Conservation (phyloP, 2,329 filamentous ascomycete genomes). For the Pyrenochaeta sp. region DNA sequence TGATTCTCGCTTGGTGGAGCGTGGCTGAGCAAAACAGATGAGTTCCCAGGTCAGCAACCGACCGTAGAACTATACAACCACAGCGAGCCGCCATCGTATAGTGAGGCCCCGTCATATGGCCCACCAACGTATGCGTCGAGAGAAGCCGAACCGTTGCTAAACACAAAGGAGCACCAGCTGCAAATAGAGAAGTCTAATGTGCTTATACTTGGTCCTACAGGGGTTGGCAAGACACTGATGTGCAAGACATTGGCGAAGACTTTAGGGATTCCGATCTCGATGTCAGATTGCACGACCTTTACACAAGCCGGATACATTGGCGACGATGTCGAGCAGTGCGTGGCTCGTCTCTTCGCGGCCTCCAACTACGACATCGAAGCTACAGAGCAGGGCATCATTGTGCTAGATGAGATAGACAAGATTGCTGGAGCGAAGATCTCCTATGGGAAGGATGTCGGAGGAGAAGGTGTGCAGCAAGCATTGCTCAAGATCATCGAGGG, state of each 20-base stretch:
- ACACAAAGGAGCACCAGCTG: constrained; percentile 62
- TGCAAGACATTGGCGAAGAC: constrained; percentile 89
- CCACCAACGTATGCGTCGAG: constrained; percentile 30
- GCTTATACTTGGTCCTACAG: constrained; percentile 87
- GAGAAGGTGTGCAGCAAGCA: constrained; percentile 96
- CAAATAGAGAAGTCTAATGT: constrained; percentile 97
- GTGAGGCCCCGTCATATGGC: constrained; percentile 27
- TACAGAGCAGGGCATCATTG: constrained; percentile 91
- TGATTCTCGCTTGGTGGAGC: constrained; percentile 15
- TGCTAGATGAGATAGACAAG: constrained; percentile 97
- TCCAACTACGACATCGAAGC: constrained; percentile 87
- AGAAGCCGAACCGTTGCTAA: constrained; percentile 57
- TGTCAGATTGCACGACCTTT: constrained; percentile 94
- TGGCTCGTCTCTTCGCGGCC: constrained; percentile 87
- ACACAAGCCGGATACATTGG: constrained; percentile 98
- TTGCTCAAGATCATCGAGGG: constrained; percentile 96
- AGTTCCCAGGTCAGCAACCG: constrained; percentile 68
- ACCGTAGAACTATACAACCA: constrained; percentile 52
- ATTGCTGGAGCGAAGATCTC: constrained; percentile 87
- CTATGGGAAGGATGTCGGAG: constrained; percentile 92
- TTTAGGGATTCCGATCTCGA: constrained; percentile 93
- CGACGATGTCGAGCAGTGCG: constrained; percentile 95
- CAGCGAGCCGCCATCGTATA: constrained; percentile 20
- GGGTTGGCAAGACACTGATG: constrained; percentile 96
- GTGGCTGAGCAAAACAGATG: constrained; percentile 58